Evolutionary conservation across 2,329 filamentous ascomycete species (phyloP).

Genomic region (Hypoxylon sp.): DNA sequence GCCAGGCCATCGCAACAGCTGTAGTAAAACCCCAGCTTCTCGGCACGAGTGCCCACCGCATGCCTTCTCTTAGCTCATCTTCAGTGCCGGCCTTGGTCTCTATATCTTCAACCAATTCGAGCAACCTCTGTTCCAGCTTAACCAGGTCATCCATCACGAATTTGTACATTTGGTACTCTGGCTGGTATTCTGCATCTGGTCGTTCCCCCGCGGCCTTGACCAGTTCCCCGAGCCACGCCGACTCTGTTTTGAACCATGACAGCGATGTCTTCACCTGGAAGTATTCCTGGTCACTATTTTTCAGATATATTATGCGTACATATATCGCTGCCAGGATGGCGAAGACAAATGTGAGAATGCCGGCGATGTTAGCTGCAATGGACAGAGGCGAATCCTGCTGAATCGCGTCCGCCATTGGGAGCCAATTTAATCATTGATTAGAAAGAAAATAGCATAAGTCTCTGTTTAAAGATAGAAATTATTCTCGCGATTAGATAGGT

Average conservation of each 20-base stretch:
- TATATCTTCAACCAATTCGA: slow-evolving; percentile 63
- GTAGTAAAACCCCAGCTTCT: slow-evolving; percentile 57
- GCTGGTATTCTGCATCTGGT: slow-evolving; percentile 50
- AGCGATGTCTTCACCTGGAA: slow-evolving; percentile 64
- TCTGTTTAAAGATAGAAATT: neutral
- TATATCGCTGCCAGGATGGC: slow-evolving; percentile 62
- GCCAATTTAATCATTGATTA: slow-evolving; percentile 11
- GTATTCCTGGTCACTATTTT: slow-evolving; percentile 64
- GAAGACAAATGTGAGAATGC: slow-evolving; percentile 65
- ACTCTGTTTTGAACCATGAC: slow-evolving; percentile 66
- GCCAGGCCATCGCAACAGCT: slow-evolving; percentile 63
- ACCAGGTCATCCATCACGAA: slow-evolving; percentile 65
- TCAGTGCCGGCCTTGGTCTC: slow-evolving; percentile 54
- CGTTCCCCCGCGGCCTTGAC: slow-evolving; percentile 53
- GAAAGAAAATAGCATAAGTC: neutral
- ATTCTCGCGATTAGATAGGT: too few species aligned
- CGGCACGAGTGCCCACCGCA: slow-evolving; percentile 58
- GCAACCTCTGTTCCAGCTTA: slow-evolving; percentile 61
- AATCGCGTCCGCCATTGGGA: slow-evolving; percentile 47
- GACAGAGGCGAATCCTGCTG: slow-evolving; percentile 62
- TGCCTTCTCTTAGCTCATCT: slow-evolving; percentile 44
- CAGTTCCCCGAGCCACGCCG: slow-evolving; percentile 62
- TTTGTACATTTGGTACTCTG: slow-evolving; percentile 64
- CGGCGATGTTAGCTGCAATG: slow-evolving; percentile 60
- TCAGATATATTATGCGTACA: slow-evolving; percentile 62